These are phyloP conservation scores for Selenicereus undatus DNA, from an alignment of 148 eudicot genomes.

Conservation along the genomic window DNA sequence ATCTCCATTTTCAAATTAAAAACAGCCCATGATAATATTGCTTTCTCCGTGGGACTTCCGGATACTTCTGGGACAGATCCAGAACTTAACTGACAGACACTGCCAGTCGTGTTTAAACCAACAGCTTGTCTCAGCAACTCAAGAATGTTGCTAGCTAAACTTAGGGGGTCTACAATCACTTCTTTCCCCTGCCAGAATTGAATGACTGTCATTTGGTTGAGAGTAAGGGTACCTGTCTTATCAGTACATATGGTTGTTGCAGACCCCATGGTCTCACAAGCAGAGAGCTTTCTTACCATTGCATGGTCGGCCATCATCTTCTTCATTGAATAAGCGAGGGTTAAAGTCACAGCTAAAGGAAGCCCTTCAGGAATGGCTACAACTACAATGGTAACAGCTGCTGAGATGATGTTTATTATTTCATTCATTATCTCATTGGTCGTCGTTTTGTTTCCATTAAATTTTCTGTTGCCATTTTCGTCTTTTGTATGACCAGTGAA, in stretches of 20 bases:
- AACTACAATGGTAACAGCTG: conserved; percentile 26
- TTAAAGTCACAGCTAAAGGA: conserved; percentile 27
- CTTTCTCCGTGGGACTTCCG: conserved; percentile 46
- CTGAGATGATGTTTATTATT: conserved; percentile 19
- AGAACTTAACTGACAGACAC: conserved; percentile 13
- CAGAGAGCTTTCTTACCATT: conserved; percentile 48
- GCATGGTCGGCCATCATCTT: conserved; percentile 29
- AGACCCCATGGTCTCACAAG: conserved; percentile 54
- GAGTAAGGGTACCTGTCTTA: conserved; percentile 47
- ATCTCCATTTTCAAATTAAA: conserved; percentile 31
- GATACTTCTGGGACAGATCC: conserved; percentile 27
- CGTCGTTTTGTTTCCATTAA: conserved; percentile 14
- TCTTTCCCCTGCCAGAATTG: conserved; percentile 27
- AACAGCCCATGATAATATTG: conserved; percentile 40
- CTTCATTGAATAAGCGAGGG: conserved; percentile 32
- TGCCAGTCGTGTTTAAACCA: conserved; percentile 30
- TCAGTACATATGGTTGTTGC: conserved; percentile 49
- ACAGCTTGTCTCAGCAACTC: conserved; percentile 23
- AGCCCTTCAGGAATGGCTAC: conserved; percentile 27
- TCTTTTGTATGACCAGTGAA: conserved; percentile 18
- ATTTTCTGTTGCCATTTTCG: conserved; percentile 10
- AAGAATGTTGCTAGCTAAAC: background rate
- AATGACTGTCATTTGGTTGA: conserved; percentile 35
- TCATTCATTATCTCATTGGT: conserved; percentile 22
- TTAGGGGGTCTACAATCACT: background rate